Evolutionary conservation across 768 basidiomycete species (phyloP).

Genomic region (Amanita pseudoporphyria): DNA sequence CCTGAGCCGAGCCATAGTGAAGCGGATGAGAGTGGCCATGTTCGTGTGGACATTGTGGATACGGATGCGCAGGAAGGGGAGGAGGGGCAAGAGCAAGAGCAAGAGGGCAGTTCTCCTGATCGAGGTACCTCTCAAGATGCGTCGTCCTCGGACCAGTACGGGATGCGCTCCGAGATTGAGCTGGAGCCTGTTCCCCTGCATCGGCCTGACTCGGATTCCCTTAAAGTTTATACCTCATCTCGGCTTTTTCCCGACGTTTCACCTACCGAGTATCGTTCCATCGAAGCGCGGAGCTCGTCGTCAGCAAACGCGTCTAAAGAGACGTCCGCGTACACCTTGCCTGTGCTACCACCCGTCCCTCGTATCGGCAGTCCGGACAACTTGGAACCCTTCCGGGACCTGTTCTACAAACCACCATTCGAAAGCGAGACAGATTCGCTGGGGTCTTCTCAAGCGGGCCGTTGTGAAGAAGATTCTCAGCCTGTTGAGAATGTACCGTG

Average conservation of each 20-base stretch:
- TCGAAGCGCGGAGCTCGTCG: background rate
- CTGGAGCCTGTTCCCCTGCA: too few species aligned
- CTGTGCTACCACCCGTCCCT: background rate
- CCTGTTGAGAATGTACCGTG: constrained; percentile 18
- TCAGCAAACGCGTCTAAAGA: background rate
- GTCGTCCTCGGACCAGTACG: constrained; percentile 1
- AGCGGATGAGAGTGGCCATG: constrained; percentile 41
- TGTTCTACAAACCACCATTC: constrained; percentile 53
- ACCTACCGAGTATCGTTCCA: background rate
- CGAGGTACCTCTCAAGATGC: constrained; percentile 13
- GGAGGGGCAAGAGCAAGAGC: too few species aligned
- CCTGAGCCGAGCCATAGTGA: constrained; percentile 13
- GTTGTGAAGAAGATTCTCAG: too few species aligned
- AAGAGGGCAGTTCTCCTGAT: too few species aligned
- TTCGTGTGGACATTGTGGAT: constrained; percentile 30
- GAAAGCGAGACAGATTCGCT: constrained; percentile 17
- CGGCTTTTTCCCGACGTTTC: background rate
- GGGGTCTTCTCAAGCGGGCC: too few species aligned
- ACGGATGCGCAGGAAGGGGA: background rate
- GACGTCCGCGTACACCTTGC: background rate
- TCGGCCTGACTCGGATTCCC: too few species aligned
- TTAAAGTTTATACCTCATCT: background rate
- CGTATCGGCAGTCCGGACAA: constrained; percentile 53
- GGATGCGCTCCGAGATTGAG: too few species aligned
- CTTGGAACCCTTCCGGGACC: constrained; percentile 62